phyloP scores from a whole-genome alignment of 352 stramenopile genomes.

The Elongisporangium senticosum region DNA sequence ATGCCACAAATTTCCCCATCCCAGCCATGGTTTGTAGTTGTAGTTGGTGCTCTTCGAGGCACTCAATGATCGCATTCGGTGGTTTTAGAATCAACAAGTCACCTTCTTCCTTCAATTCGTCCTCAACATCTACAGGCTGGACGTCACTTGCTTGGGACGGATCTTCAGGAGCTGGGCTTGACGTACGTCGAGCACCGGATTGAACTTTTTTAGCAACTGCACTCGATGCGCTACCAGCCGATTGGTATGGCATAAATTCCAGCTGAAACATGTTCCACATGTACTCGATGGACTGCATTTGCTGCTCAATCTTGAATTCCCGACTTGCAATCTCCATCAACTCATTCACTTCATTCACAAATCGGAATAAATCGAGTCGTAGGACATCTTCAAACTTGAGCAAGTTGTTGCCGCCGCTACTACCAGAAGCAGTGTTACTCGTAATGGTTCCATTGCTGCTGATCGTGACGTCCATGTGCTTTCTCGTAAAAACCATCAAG shows the following conservation, averaged over 20 bases:
- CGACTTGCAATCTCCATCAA: slow-evolving; percentile 93
- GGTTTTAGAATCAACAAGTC: slow-evolving; percentile 89
- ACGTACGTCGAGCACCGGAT: neutral
- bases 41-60: slow-evolving; percentile 93
- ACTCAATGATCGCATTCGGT: slow-evolving; percentile 90
- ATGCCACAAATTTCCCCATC: slow-evolving; percentile 95
- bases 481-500: slow-evolving; percentile 80
- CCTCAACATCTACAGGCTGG: neutral
- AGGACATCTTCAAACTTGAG: slow-evolving; percentile 92
- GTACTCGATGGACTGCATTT: slow-evolving; percentile 89
- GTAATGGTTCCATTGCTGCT: neutral
- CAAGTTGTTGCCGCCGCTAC: slow-evolving; percentile 13
- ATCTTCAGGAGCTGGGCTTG: neutral
- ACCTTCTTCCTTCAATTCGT: slow-evolving; percentile 28
- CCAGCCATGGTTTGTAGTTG: slow-evolving; percentile 94
- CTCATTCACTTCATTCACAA: slow-evolving; percentile 93
- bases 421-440: slow-evolving; percentile 6
- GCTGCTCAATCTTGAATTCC: slow-evolving; percentile 97
- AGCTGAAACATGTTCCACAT: slow-evolving; percentile 89
- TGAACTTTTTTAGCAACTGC: neutral
- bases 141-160: neutral
- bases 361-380: slow-evolving; percentile 87
- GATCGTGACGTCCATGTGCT: slow-evolving; percentile 74
- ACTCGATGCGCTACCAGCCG: slow-evolving; percentile 19
- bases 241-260: slow-evolving; percentile 90